Conservation (phyloP, 176 grass and related monocot species). For the Musa schizocarpa region DNA sequence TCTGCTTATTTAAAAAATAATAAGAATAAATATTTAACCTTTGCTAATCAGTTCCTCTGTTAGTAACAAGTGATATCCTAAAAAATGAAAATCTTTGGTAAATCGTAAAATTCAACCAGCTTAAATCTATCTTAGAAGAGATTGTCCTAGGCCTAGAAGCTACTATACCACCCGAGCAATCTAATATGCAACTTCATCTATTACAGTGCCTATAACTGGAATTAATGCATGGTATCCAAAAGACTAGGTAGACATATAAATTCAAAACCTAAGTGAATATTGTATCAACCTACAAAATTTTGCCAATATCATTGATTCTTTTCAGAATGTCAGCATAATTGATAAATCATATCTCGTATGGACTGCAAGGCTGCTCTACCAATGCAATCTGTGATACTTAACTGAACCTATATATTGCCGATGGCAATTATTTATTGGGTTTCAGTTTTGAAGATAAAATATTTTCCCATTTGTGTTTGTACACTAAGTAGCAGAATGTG, state of each 20-base stretch:
- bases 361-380: too few relatives aligned
- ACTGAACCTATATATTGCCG: too few relatives aligned
- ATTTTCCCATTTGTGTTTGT: too few relatives aligned
- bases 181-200: background rate
- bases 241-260: background rate
- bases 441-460: too few relatives aligned
- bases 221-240: background rate
- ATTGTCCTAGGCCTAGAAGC: background rate
- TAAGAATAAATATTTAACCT: too few relatives aligned
- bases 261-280: background rate
- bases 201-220: background rate
- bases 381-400: too few relatives aligned
- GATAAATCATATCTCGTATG: too few relatives aligned
- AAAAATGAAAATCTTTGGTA: background rate
- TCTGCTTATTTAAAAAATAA: too few relatives aligned
- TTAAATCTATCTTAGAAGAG: background rate
- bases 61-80: background rate
- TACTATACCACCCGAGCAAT: background rate
- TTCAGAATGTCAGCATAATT: background rate
- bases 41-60: too few relatives aligned
- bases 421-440: too few relatives aligned
- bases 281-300: background rate
- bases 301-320: background rate
- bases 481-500: too few relatives aligned
- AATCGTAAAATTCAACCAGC: background rate